Evolutionary conservation across 768 basidiomycete species (phyloP), one percentile per base, ranked within the genome.

Genomic region (Sporobolomyces pararoseus): DNA sequence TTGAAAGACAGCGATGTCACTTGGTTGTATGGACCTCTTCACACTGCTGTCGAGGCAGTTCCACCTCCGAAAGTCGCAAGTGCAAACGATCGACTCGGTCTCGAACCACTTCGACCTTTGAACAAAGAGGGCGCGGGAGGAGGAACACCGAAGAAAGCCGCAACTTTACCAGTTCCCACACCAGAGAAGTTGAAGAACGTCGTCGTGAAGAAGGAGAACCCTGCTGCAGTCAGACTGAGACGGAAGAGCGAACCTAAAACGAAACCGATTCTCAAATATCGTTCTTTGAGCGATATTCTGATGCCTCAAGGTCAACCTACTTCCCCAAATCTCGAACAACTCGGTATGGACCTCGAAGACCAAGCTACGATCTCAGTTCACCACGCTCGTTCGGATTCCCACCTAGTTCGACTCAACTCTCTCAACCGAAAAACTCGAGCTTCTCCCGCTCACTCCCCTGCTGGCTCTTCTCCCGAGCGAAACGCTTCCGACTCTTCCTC

Each of bases 1-100:
- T 86, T 99, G 76, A 99, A 99, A 80, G 95, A 99, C 80, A 93
- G 90, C 9, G 95, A 99, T 79, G 95, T 98, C 47, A 99, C 96
- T 2, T 99, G 95, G 95, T 85, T 99, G 0, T 98, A 99, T 77
- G 95, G 95, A 0, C 95, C 95, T 27, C 83, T 99, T 0, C 95
- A 99, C 79, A 91, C 92, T 1, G 91, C 91, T n/a, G 86, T 87
- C 52, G 91, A 91, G 74, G 89, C 88, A 81, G 83, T 86, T 5
- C 88, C 87, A 17, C 86, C 87, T 0, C 84, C 86, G 2, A 86
- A 85, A 77, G 84, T 79, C 16, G 78, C 82, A 31, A 80, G 81
- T 13, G 79, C 82, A 65, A 83, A 81, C 73, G 84, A 86, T 67
- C 78, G 83, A 19, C 82, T 87, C 51, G 85, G 85, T 74, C 83